A percentile compares a stretch with the other conserved stretches of the same genome.
phyloP scores from a whole-genome alignment of 2,329 filamentous ascomycete species.

The Sphaerostilbella broomeana region DNA sequence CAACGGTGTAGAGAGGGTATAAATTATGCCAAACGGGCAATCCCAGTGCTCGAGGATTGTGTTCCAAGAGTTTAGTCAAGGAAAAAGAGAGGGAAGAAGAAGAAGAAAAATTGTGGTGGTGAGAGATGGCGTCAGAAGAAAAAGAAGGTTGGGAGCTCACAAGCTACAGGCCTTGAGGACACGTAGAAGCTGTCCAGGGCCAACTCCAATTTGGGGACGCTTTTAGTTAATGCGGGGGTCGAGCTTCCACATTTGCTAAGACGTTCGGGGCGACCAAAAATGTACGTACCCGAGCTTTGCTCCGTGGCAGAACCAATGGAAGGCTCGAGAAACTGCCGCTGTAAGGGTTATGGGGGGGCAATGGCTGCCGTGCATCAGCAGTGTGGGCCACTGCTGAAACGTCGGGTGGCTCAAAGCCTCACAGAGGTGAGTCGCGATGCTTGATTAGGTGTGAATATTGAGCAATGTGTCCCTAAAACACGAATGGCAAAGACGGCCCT shows the following conservation, averaged over 20 bases:
- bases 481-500: too few species aligned
- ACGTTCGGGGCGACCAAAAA: neutral
- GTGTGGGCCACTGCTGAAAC: slow-evolving; percentile 1
- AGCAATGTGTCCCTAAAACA: too few species aligned
- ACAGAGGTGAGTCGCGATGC: too few species aligned
- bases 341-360: too few species aligned
- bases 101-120: slow-evolving; percentile 18
- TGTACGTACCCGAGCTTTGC: slow-evolving; percentile 6
- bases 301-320: slow-evolving; percentile 2
- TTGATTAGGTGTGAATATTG: too few species aligned
- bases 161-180: slow-evolving; percentile 24
- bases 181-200: slow-evolving; percentile 25
- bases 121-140: slow-evolving; percentile 14
- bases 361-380: neutral
- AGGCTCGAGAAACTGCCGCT: slow-evolving; percentile 7
- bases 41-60: slow-evolving; percentile 24
- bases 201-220: slow-evolving; percentile 8
- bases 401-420: too few species aligned
- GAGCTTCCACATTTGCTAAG: slow-evolving; percentile 10
- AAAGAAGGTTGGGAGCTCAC: slow-evolving; percentile 20
- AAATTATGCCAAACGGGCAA: slow-evolving; percentile 13
- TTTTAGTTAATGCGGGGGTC: slow-evolving; percentile 9
- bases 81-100: slow-evolving; percentile 8
- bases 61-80: slow-evolving; percentile 25
- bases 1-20: slow-evolving; percentile 13